phyloP scores from a whole-genome alignment of 2,329 filamentous ascomycete species.

The Teratosphaeria viscida region DNA sequence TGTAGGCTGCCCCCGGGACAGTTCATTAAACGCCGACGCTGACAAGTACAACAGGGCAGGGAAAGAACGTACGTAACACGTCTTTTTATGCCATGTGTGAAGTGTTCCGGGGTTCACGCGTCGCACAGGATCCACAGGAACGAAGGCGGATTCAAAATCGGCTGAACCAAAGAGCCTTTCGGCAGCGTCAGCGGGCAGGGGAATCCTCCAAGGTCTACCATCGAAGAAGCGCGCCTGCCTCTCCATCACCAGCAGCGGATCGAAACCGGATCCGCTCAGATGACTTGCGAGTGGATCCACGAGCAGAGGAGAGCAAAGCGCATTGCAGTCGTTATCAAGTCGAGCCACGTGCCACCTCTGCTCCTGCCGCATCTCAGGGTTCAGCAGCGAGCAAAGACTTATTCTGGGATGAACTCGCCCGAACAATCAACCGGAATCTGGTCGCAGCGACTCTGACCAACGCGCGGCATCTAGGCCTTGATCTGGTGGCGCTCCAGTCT shows the following conservation, averaged over 20 bases:
- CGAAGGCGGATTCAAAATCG: constrained; percentile 23
- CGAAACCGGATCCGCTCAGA: constrained; percentile 1
- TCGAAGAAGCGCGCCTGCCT: constrained; percentile 7
- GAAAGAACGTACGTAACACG: neutral
- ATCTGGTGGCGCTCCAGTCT: constrained; percentile 8
- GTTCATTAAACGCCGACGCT: neutral
- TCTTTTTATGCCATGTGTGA: neutral
- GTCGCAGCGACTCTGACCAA: constrained; percentile 17
- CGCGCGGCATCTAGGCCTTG: constrained; percentile 15
- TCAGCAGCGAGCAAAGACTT: constrained; percentile 10
- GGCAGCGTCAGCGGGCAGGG: constrained; percentile 21
- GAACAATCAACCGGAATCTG: constrained; percentile 22
- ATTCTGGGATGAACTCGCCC: constrained; percentile 13
- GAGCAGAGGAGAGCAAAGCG: neutral
- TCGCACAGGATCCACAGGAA: constrained; percentile 14
- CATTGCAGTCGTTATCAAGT: neutral
- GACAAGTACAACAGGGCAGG: neutral
- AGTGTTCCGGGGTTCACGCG: neutral
- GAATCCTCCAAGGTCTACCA: constrained; percentile 15
- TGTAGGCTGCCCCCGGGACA: neutral
- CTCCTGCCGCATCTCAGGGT: constrained; percentile 4
- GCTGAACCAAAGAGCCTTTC: constrained; percentile 23
- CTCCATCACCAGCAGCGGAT: neutral
- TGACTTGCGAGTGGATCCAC: constrained; percentile 1
- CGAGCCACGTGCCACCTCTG: constrained; percentile 1